These are phyloP conservation scores for Cladophialophora carrionii DNA, from an alignment of 2,329 filamentous ascomycete genomes.

Conservation along the genomic window DNA sequence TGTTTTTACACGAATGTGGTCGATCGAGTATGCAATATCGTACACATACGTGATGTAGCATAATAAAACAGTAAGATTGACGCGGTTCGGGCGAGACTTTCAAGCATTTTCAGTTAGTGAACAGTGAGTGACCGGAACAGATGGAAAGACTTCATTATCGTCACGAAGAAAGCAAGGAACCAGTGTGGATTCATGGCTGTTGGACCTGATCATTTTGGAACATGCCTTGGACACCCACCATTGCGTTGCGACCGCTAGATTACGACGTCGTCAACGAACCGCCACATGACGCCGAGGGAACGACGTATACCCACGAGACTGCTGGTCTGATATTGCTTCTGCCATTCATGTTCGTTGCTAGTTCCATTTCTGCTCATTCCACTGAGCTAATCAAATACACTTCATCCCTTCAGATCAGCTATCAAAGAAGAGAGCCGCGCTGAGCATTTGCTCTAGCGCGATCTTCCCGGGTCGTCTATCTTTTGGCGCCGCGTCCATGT, in stretches of 20 bases:
- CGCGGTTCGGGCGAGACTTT: background rate
- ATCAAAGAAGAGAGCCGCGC: slow-evolving; percentile 32
- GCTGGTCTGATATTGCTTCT: background rate
- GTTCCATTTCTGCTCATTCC: background rate
- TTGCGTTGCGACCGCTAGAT: too few relatives aligned
- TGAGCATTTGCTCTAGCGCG: slow-evolving; percentile 30
- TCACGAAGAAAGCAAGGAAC: background rate
- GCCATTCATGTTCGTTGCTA: background rate
- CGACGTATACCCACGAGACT: background rate
- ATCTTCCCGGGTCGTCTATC: slow-evolving; percentile 19
- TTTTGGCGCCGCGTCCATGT: background rate
- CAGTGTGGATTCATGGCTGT: background rate
- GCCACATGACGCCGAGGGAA: background rate
- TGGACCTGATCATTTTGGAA: background rate
- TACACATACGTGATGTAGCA: too few relatives aligned
- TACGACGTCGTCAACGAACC: background rate
- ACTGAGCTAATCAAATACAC: background rate
- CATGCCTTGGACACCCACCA: background rate
- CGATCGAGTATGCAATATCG: too few relatives aligned
- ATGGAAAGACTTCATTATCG: background rate
- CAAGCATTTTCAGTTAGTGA: background rate
- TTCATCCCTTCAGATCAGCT: slow-evolving; percentile 14
- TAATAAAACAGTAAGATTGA: too few relatives aligned
- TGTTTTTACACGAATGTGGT: too few relatives aligned
- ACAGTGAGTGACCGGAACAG: background rate